Percentiles rank a stretch among this genome's conserved stretches.
phyloP scores from a whole-genome alignment of 768 basidiomycete species.

The Suillus occidentalis region DNA sequence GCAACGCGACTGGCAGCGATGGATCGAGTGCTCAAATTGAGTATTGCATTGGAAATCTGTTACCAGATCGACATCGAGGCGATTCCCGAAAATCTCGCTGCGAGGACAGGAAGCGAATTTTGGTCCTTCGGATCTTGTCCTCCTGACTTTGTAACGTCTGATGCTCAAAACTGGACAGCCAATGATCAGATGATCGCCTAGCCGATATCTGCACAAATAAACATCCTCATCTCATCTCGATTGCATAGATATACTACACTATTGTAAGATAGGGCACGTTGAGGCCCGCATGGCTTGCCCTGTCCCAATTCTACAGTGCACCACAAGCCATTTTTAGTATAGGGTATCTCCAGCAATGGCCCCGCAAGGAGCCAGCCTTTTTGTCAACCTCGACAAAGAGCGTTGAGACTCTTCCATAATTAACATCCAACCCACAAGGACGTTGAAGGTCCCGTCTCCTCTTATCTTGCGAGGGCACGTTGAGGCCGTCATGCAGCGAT shows the following conservation, averaged over 20 bases:
- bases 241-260: slow-evolving; percentile 9
- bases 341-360: slow-evolving; percentile 12
- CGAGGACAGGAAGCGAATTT: not conserved
- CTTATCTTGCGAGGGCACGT: slow-evolving; percentile 68
- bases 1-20: not conserved
- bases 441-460: slow-evolving; percentile 67
- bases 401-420: slow-evolving; percentile 51
- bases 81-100: not conserved
- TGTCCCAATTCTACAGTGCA: slow-evolving; percentile 15
- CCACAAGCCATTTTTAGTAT: slow-evolving; percentile 17
- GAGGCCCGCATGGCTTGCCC: slow-evolving; percentile 30
- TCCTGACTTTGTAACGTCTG: not conserved
- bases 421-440: slow-evolving; percentile 47
- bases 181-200: not conserved
- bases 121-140: not conserved
- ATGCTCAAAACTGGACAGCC: not conserved
- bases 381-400: slow-evolving; percentile 38
- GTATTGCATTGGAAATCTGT: not conserved
- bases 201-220: not conserved
- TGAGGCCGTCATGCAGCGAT: slow-evolving; percentile 60
- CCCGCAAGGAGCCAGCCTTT: slow-evolving; percentile 12
- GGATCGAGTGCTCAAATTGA: not conserved
- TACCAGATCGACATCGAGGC: not conserved
- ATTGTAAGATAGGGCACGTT: slow-evolving; percentile 32
- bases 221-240: slow-evolving; percentile 4